These are phyloP conservation scores for Lachnellula willkommii DNA, from an alignment of 2,329 filamentous ascomycete species.

Conservation along the genomic window DNA sequence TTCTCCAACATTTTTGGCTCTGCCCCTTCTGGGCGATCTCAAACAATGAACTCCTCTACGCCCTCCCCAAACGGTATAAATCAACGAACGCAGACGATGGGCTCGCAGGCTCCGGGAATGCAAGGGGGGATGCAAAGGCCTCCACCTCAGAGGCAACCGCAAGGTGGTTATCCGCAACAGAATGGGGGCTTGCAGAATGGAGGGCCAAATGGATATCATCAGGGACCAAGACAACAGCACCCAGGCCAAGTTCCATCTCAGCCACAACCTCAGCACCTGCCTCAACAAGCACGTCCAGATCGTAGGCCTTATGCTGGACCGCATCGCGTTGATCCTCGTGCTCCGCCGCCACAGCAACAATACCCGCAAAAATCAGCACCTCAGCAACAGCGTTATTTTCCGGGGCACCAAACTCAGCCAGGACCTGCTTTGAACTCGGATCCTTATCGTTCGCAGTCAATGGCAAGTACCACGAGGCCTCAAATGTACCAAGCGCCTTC, in stretches of 20 bases:
- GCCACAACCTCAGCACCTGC: constrained; percentile 52
- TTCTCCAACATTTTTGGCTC: constrained; percentile 95
- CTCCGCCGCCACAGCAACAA: constrained; percentile 36
- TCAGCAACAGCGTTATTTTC: constrained; percentile 51
- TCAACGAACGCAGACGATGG: constrained; percentile 73
- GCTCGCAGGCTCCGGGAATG: constrained; percentile 31
- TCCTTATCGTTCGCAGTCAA: constrained; percentile 85
- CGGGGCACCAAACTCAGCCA: constrained; percentile 42
- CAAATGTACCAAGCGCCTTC: constrained; percentile 63
- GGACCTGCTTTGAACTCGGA: constrained; percentile 73
- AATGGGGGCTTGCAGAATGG: constrained; percentile 25
- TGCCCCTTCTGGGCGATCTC: constrained; percentile 81
- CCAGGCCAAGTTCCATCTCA: constrained; percentile 35
- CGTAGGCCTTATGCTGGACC: constrained; percentile 68
- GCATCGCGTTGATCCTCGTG: constrained; percentile 36
- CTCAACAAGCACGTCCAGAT: constrained; percentile 56
- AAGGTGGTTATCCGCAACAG: constrained; percentile 30
- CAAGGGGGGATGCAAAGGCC: constrained; percentile 56
- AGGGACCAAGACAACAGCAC: constrained; percentile 36
- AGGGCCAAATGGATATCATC: constrained; percentile 45
- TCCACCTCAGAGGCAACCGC: constrained; percentile 50
- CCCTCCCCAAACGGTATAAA: constrained; percentile 49
- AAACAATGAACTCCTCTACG: constrained; percentile 85
- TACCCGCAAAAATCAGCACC: constrained; percentile 40
- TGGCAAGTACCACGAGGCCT: constrained; percentile 71